phyloP scores from a whole-genome alignment of 2,329 filamentous ascomycete species.

The Massarina eburnea region DNA sequence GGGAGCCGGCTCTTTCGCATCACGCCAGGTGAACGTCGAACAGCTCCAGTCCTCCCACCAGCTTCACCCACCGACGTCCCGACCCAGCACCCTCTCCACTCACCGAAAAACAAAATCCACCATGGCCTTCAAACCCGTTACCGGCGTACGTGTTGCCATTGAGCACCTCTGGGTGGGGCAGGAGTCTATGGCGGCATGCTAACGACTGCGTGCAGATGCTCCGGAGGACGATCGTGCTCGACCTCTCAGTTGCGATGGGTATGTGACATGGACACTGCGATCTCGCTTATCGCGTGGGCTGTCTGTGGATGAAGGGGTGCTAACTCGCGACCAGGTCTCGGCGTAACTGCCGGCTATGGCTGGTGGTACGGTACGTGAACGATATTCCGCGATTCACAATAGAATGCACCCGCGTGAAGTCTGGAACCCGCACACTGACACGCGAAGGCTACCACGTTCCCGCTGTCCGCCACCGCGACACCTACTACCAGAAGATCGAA shows the following conservation, averaged over 20 bases:
- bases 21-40: constrained; percentile 23
- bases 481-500: constrained; percentile 66
- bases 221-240: constrained; percentile 65
- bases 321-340: constrained; percentile 55
- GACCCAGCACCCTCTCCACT: constrained; percentile 32
- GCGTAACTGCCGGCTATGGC: constrained; percentile 63
- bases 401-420: background rate
- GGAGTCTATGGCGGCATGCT: constrained; percentile 17
- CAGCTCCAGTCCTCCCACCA: constrained; percentile 28
- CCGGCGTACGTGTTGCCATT: constrained; percentile 50
- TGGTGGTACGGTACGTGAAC: constrained; percentile 65
- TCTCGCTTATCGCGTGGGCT: constrained; percentile 4
- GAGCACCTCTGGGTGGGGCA: constrained; percentile 13
- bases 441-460: constrained; percentile 65
- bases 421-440: background rate
- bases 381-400: constrained; percentile 1
- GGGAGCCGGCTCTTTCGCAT: constrained; percentile 1
- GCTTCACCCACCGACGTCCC: constrained; percentile 29
- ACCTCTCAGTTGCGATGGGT: constrained; percentile 68
- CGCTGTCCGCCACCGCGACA: constrained; percentile 63
- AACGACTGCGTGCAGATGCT: constrained; percentile 58
- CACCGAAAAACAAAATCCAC: constrained; percentile 21
- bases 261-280: constrained; percentile 39
- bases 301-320: constrained; percentile 13
- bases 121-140: constrained; percentile 55